Evolutionary conservation across 768 basidiomycete genomes (phyloP).

Genomic region (Suillus clintonianus): DNA sequence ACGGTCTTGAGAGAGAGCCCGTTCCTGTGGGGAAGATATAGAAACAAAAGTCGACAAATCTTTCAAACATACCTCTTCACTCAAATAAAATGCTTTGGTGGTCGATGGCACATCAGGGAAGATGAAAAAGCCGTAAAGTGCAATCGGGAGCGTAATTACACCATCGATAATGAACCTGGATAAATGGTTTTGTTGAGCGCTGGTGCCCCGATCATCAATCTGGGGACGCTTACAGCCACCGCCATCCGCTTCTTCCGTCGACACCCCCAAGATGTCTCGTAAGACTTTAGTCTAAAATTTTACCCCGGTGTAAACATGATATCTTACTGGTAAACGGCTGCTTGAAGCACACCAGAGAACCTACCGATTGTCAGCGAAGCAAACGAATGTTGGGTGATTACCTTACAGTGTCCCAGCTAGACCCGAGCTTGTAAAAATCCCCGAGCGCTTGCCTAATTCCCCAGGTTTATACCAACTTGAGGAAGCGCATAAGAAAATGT

Average conservation of each 20-base stretch:
- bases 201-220: not conserved
- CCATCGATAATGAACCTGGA: constrained; percentile 67
- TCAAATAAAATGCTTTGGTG: constrained; percentile 65
- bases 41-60: not conserved
- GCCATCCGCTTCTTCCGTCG: constrained; percentile 62
- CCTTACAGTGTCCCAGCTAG: constrained; percentile 60
- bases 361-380: constrained; percentile 30
- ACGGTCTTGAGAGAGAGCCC: constrained; percentile 51
- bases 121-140: constrained; percentile 67
- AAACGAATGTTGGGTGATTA: not conserved
- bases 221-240: constrained; percentile 55
- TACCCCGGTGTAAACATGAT: not conserved
- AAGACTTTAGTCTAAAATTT: not conserved
- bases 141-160: constrained; percentile 71
- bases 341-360: constrained; percentile 68
- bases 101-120: constrained; percentile 74
- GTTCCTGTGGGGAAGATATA: constrained; percentile 43
- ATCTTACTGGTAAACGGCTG: constrained; percentile 55
- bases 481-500: not conserved
- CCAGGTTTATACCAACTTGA: constrained; percentile 66
- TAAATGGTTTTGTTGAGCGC: not conserved
- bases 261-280: constrained; percentile 53
- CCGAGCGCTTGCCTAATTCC: constrained; percentile 74
- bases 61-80: constrained; percentile 46
- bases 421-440: constrained; percentile 69